A percentile compares a stretch with the other conserved stretches of the same genome.
Evolutionary conservation across 228 moss, liverwort and hornwort genomes (phyloP).

Genomic region (Sphagnum fallax): DNA sequence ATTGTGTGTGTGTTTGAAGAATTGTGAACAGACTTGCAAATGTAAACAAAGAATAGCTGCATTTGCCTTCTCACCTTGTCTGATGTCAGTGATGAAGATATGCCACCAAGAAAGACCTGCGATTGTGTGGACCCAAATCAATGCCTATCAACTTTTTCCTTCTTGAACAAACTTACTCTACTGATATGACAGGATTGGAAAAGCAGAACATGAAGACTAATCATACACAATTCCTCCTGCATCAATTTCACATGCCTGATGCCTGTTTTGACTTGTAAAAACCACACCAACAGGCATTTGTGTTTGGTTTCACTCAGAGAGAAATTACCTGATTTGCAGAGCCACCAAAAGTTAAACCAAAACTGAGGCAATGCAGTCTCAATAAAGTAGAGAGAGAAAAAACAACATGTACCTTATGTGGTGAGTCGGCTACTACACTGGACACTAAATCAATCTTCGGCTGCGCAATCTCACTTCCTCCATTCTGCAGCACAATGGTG

Average conservation of each 20-base stretch:
- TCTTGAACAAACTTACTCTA: too few species aligned
- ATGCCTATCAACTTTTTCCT: too few species aligned
- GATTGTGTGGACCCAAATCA: neutral
- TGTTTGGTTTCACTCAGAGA: too few species aligned
- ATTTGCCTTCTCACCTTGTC: constrained; percentile 42
- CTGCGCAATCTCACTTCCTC: constrained; percentile 51
- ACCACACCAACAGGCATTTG: too few species aligned
- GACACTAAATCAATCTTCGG: constrained; percentile 49
- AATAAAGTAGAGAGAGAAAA: neutral
- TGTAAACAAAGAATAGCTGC: neutral
- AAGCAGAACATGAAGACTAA: neutral
- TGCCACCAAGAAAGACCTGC: constrained; percentile 76
- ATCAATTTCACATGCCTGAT: neutral
- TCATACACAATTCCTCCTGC: too few species aligned
- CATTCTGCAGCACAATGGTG: constrained; percentile 54
- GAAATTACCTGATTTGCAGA: too few species aligned
- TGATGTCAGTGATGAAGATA: constrained; percentile 52
- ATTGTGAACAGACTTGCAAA: neutral
- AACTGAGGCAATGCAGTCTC: neutral
- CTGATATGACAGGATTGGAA: neutral
- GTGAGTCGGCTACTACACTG: constrained; percentile 53
- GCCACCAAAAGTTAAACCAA: neutral
- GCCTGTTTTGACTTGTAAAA: neutral
- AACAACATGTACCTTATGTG: constrained; percentile 46
- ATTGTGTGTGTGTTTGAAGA: too few species aligned